Base-by-base conservation (phyloP, 495 filamentous ascomycete species). In the Friedmanniomyces endolithicus region DNA sequence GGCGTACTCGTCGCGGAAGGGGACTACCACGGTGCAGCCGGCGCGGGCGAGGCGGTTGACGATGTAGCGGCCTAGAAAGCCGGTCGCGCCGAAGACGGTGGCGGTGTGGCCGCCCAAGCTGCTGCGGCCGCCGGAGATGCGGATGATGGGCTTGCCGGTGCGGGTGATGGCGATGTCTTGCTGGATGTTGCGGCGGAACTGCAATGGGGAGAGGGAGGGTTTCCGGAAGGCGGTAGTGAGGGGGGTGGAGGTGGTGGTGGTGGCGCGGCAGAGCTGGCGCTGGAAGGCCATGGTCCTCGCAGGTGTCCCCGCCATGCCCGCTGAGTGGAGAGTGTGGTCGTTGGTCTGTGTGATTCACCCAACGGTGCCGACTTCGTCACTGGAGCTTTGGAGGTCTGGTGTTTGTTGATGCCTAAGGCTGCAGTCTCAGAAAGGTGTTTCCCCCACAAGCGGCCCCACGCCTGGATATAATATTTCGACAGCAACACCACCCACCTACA, bases 51-150 rank as follows among this genome's bases (percentile, higher is more conserved):
- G 81, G 64, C 85, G 80, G 72, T 94, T 94, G 64, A 97, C 92
- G 70, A 99, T 94, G 70, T 99, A 99, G 64, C 92, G 84, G 64
- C 92, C 92, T 37, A 99, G 77, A 69, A 94, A 89, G 59, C 92
- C 92, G 40, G 90, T 95, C 58, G 94, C 94, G 71, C 92, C 92
- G 71, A 99, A 99, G 64, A 99, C 89, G 40, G 92, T 99, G 33
- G 85, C 90, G 56, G 89, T 96, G 70, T 97, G 88, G 50, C 88
- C 54, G 40, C 55, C 53, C 20, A 55, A 50, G 34, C 58, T 64
- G 52, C 52, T 68, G 58, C 69, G 62, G 46, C 69, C 69, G 27
- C 69, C 69, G n/a, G 66, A 47, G n/a, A 72, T 55, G 23, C 64
- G 65, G 44, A 72, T 56, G 52, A 72, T 69, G 55, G 69, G 69